These are phyloP conservation scores for Pyrenophora tritici-repentis DNA, from an alignment of 2,329 filamentous ascomycete species.

Conservation along the genomic window DNA sequence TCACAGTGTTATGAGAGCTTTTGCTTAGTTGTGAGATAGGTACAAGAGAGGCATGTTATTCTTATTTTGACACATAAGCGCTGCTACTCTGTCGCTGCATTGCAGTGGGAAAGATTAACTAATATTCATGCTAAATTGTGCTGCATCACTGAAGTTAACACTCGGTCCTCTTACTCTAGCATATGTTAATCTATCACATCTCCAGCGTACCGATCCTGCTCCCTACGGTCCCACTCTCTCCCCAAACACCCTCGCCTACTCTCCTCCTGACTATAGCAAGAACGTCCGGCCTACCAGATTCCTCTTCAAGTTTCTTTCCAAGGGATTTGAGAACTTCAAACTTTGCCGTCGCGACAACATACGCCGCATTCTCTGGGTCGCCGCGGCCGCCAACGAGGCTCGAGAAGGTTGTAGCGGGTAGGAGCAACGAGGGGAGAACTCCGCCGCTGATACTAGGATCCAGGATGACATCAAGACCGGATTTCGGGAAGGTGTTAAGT, in stretches of 20 bases:
- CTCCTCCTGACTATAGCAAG: conserved; percentile 49
- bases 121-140: no score
- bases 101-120: no score
- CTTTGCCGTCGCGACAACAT: conserved; percentile 62
- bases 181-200: not conserved
- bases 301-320: conserved; percentile 50
- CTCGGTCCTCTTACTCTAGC: no score
- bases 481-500: conserved; percentile 38
- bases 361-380: conserved; percentile 62
- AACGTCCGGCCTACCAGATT: conserved; percentile 46
- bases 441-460: conserved; percentile 56
- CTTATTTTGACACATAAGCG: no score
- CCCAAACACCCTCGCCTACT: conserved; percentile 51
- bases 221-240: conserved; percentile 48
- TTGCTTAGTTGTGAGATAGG: no score
- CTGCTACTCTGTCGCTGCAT: no score
- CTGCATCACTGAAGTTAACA: no score
- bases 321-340: conserved; percentile 61
- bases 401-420: conserved; percentile 60
- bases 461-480: conserved; percentile 59
- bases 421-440: conserved; percentile 62
- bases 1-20: no score
- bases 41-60: no score
- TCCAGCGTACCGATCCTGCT: conserved; percentile 55
- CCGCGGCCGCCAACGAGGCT: conserved; percentile 64